Base-by-base conservation (phyloP, 2,329 filamentous ascomycete species). In the Lecanicillium sp. region DNA sequence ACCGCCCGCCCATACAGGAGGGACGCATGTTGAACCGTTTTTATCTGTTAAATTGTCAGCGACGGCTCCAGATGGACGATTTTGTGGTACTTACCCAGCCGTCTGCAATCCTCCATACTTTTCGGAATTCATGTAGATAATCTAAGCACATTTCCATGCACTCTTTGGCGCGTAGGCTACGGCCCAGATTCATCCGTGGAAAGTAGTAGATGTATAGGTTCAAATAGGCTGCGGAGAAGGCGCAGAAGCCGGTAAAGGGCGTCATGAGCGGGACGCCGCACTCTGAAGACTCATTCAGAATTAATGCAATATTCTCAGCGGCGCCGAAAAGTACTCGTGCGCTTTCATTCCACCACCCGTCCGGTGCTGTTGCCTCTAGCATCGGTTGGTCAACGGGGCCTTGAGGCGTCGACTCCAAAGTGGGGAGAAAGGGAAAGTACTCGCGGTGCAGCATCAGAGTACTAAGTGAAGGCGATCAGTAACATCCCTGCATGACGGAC, bases 221-320 rank as follows among this genome's bases (percentile, higher is more conserved):
- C 35, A 67, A 54, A 4, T 61, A 64, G 2, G 61, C 62, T 0
- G 65, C 64, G 0, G 65, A 67, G 28, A 69, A 69, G 2, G 60
- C 60, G 38, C 65, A 68, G n/a, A 69, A 67, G 0, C 64, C 66
- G 0, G 62, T 55, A 39, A 68, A 69, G 0, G 65, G 66, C 0
- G 64, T 66, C 42, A 58, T 52, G 0, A 67, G 48, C 2, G 57
- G 53, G 0, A 59, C 56, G 0, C 57, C 61, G 4, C 57, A 61
- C 8, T 62, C 59, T 0, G 53, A 57, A 0, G 62, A 53, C 12
- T 66, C 62, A n/a, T 55, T 52, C 0, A 68, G 49, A 0, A 68
- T 43, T 1, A 44, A 45, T 0, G 58, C 52, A 0, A 68, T 58
- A 3, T 56, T 49, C n/a, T 58, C 57, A 1, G 60, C 59, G 0